A percentile compares a stretch with the other conserved stretches of the same genome.
These are phyloP conservation scores for Xylariales sp. DNA, from an alignment of 2,329 filamentous ascomycete species.

Conservation along the genomic window DNA sequence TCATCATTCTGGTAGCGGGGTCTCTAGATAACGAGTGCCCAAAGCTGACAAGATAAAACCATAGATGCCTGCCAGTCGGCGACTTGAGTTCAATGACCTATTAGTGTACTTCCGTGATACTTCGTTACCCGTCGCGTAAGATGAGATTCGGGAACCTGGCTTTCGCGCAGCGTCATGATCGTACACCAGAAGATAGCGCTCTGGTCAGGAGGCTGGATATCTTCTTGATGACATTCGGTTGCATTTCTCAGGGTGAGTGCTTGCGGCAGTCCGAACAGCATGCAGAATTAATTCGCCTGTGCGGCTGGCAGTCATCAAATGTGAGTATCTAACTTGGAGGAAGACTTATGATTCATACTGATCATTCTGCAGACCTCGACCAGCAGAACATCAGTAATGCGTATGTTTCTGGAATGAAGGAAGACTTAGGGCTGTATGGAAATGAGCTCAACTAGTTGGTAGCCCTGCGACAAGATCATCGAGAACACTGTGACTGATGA, in stretches of 20 bases:
- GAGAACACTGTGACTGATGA: too few relatives aligned
- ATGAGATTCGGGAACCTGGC: constrained; percentile 13
- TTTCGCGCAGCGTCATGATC: constrained; percentile 21
- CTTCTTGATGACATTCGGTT: constrained; percentile 31
- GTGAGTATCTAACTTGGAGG: constrained; percentile 11
- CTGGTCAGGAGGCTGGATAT: constrained; percentile 29
- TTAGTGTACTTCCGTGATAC: too few relatives aligned
- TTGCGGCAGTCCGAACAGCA: too few relatives aligned
- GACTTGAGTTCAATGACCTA: too few relatives aligned
- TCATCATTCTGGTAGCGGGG: too few relatives aligned
- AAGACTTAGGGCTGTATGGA: constrained; percentile 9
- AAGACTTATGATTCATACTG: too few relatives aligned
- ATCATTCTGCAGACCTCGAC: constrained; percentile 28
- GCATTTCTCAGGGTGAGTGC: constrained; percentile 27
- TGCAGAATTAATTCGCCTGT: too few relatives aligned
- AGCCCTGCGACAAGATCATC: not conserved
- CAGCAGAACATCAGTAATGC: constrained; percentile 29
- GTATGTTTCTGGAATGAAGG: constrained; percentile 33
- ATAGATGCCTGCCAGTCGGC: too few relatives aligned
- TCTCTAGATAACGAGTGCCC: too few relatives aligned
- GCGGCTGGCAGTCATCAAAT: constrained; percentile 24
- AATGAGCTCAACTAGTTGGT: constrained; percentile 21
- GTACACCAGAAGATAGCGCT: constrained; percentile 25
- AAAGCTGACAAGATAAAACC: too few relatives aligned
- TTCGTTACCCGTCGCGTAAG: too few relatives aligned